Percentiles rank a stretch among this genome's conserved stretches.
Conservation (phyloP, 768 basidiomycete species). For the Cubamyces lactineus region DNA sequence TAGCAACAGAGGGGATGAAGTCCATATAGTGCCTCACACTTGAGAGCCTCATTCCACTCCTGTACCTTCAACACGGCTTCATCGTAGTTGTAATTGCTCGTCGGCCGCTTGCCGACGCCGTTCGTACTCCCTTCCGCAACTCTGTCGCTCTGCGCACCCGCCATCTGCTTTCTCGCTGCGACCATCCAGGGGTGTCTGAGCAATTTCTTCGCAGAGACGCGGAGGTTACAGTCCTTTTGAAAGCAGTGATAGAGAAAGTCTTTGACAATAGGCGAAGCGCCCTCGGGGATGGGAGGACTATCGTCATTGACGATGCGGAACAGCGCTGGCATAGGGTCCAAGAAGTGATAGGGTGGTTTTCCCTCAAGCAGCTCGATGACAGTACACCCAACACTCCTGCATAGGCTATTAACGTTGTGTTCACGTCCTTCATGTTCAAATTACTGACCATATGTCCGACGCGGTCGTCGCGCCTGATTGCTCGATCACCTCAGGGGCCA, state of each 20-base stretch:
- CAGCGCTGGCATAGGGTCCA: constrained; percentile 97
- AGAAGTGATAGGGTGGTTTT: constrained; percentile 92
- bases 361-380: constrained; percentile 93
- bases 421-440: neutral
- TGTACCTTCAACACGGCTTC: constrained; percentile 94
- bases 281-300: constrained; percentile 94
- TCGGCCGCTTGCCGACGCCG: constrained; percentile 48
- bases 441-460: constrained; percentile 87
- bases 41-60: constrained; percentile 98
- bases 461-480: constrained; percentile 97
- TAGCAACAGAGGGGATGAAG: too few species aligned
- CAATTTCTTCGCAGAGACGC: constrained; percentile 92
- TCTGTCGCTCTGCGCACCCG: constrained; percentile 41
- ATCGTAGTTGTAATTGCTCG: constrained; percentile 87
- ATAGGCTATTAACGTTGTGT: neutral
- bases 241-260: constrained; percentile 98
- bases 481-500: constrained; percentile 99
- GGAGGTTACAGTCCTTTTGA: constrained; percentile 95
- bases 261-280: constrained; percentile 91
- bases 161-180: constrained; percentile 76
- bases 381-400: constrained; percentile 90
- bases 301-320: constrained; percentile 99
- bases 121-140: constrained; percentile 40
- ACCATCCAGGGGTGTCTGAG: constrained; percentile 97
- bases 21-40: constrained; percentile 54